Percentiles rank a stretch among this genome's conserved stretches.
These are phyloP conservation scores for Penicillium sp. DNA, from an alignment of 2,329 filamentous ascomycete genomes.

Conservation along the genomic window DNA sequence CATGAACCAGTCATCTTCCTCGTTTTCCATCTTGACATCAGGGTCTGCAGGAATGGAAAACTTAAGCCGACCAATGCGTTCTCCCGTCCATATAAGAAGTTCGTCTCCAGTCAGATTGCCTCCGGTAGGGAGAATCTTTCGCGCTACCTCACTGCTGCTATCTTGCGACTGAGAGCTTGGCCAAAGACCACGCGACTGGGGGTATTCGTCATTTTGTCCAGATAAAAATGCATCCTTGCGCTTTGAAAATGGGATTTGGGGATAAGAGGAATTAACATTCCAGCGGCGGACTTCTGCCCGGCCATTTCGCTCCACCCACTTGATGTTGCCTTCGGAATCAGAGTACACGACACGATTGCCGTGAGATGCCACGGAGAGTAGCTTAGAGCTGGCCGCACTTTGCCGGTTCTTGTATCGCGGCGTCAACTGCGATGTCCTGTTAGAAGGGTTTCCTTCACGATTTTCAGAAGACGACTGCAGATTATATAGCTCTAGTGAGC, in stretches of 20 bases:
- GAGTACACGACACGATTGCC: constrained; percentile 81
- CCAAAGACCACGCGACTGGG: constrained; percentile 60
- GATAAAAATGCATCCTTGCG: constrained; percentile 14
- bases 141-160: constrained; percentile 70
- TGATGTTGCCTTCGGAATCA: constrained; percentile 80
- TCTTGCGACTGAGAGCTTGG: constrained; percentile 46
- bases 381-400: constrained; percentile 76
- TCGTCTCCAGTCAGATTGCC: constrained; percentile 61
- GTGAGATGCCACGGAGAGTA: constrained; percentile 80
- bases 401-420: constrained; percentile 74
- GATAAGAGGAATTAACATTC: constrained; percentile 58
- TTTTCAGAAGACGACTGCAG: constrained; percentile 37
- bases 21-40: constrained; percentile 40
- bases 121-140: constrained; percentile 73
- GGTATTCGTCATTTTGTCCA: constrained; percentile 23
- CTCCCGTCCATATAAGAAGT: constrained; percentile 85
- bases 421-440: constrained; percentile 31
- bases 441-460: constrained; percentile 27
- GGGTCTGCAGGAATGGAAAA: constrained; percentile 56
- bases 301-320: constrained; percentile 90
- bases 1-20: constrained; percentile 37
- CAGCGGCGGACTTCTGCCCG: constrained; percentile 57
- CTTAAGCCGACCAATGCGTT: constrained; percentile 73
- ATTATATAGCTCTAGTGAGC: constrained; percentile 81
- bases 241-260: constrained; percentile 18